Evolutionary conservation across 768 basidiomycete species (phyloP).

Genomic region (Cytidiella melzeri): DNA sequence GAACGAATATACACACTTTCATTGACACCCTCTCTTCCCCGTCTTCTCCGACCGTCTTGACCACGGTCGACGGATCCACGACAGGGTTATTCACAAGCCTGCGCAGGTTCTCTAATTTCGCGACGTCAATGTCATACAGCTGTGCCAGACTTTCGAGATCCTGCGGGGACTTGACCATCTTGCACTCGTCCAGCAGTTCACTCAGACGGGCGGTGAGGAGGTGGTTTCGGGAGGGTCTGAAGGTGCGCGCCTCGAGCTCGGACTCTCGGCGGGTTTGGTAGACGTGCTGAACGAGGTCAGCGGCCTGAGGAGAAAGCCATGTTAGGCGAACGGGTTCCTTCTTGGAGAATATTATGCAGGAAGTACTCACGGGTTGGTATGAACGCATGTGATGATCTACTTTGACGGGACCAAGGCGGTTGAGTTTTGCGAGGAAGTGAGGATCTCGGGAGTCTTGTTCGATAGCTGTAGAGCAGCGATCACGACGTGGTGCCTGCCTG

Average conservation of each 20-base stretch:
- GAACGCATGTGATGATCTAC: conserved; percentile 61
- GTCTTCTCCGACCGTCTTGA: conserved; percentile 40
- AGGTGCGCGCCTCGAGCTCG: conserved; percentile 46
- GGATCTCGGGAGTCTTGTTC: conserved; percentile 64
- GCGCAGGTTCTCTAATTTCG: conserved; percentile 45
- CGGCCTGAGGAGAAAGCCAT: conserved; percentile 15
- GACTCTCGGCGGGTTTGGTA: conserved; percentile 49
- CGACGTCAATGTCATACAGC: conserved; percentile 49
- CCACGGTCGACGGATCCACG: conserved; percentile 40
- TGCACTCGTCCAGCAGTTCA: conserved; percentile 59
- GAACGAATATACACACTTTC: conserved; percentile 37
- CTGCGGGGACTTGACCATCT: conserved; percentile 33
- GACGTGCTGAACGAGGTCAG: conserved; percentile 34
- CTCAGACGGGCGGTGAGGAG: conserved; percentile 47
- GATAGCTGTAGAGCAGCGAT: conserved; percentile 42
- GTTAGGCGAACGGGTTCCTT: too few relatives aligned
- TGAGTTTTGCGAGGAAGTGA: conserved; percentile 62
- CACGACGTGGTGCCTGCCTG: neutral
- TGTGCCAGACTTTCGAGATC: conserved; percentile 47
- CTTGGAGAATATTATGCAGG: neutral
- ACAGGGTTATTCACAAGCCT: conserved; percentile 61
- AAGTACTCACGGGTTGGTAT: conserved; percentile 40
- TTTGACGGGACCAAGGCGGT: conserved; percentile 56
- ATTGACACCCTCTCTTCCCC: conserved; percentile 50
- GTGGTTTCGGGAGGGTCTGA: conserved; percentile 40